Percentiles rank a stretch among this genome's conserved stretches.
phyloP scores from a whole-genome alignment of 2,329 filamentous ascomycete species.

The Juglanconis sp. region DNA sequence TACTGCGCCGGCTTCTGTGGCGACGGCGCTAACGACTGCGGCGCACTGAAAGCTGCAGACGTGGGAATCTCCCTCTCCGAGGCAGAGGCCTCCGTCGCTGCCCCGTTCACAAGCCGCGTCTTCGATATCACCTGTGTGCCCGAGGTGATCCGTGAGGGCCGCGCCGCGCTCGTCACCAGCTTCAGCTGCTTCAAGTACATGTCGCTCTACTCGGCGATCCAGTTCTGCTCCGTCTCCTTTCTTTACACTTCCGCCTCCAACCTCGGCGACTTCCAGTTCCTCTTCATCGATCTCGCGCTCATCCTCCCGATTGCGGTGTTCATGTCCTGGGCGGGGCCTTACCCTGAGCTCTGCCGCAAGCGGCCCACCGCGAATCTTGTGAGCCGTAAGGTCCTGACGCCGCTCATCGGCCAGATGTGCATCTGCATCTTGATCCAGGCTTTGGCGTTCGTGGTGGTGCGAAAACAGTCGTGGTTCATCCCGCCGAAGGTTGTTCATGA shows the following conservation, averaged over 20 bases:
- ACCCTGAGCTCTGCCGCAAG: slow-evolving; percentile 73
- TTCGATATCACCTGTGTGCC: slow-evolving; percentile 97
- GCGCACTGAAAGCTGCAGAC: slow-evolving; percentile 92
- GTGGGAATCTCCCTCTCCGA: slow-evolving; percentile 96
- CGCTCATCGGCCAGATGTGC: slow-evolving; percentile 81
- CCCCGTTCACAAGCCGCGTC: slow-evolving; percentile 89
- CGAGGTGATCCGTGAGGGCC: slow-evolving; percentile 88
- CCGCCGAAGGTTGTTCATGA: slow-evolving; percentile 75
- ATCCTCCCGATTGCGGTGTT: slow-evolving; percentile 97
- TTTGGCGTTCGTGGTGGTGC: slow-evolving; percentile 70
- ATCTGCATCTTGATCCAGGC: slow-evolving; percentile 78
- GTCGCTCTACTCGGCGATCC: slow-evolving; percentile 98
- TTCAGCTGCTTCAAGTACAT: slow-evolving; percentile 99
- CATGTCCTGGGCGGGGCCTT: slow-evolving; percentile 96
- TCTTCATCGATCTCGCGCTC: slow-evolving; percentile 89
- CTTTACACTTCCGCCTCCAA: slow-evolving; percentile 92
- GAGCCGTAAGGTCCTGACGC: slow-evolving; percentile 85
- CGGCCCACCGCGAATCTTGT: slow-evolving; percentile 89
- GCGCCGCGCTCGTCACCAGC: slow-evolving; percentile 92
- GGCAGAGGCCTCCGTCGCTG: slow-evolving; percentile 96
- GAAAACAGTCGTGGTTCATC: slow-evolving; percentile 79
- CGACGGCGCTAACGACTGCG: slow-evolving; percentile 96
- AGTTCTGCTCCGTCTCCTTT: slow-evolving; percentile 96
- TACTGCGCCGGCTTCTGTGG: slow-evolving; percentile 96
- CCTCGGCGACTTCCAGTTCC: slow-evolving; percentile 94